Percentiles rank a stretch among this genome's conserved stretches.
Evolutionary conservation across 1,139 yeast genomes (phyloP).

Genomic region (Saccharomyces pastorianus): DNA sequence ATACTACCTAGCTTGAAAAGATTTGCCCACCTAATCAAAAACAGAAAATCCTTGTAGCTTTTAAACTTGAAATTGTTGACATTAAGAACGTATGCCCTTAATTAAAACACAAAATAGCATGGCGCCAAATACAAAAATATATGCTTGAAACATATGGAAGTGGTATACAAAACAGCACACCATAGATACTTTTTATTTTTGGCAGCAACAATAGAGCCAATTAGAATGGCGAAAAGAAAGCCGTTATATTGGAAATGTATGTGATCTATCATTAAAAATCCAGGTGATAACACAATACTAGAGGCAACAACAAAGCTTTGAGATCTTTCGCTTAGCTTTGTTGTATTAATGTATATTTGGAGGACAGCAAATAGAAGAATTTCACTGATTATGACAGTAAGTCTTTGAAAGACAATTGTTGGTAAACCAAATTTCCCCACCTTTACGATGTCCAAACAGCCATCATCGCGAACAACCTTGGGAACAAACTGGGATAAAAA

Average conservation of each 20-base stretch:
- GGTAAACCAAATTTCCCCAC: slow-evolving; percentile 66
- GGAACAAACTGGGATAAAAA: slow-evolving; percentile 67
- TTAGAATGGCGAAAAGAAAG: slow-evolving; percentile 76
- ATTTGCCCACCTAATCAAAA: slow-evolving; percentile 50
- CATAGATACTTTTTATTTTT: slow-evolving; percentile 47
- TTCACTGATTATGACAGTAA: slow-evolving; percentile 75
- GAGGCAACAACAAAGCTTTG: slow-evolving; percentile 67
- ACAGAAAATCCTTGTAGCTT: slow-evolving; percentile 31
- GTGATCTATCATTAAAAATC: slow-evolving; percentile 78
- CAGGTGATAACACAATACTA: slow-evolving; percentile 82
- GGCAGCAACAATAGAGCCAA: slow-evolving; percentile 67
- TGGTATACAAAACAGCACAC: slow-evolving; percentile 69
- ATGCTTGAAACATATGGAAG: slow-evolving; percentile 84
- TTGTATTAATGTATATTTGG: slow-evolving; percentile 59
- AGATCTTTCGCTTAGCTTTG: slow-evolving; percentile 35
- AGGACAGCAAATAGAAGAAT: slow-evolving; percentile 59
- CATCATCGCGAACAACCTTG: slow-evolving; percentile 52
- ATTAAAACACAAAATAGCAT: slow-evolving; percentile 73
- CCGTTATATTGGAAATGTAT: slow-evolving; percentile 95
- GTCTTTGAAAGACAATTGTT: slow-evolving; percentile 73
- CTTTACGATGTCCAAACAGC: slow-evolving; percentile 64
- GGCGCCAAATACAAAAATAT: slow-evolving; percentile 91
- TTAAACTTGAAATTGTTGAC: slow-evolving; percentile 28
- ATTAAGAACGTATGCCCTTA: slow-evolving; percentile 54
- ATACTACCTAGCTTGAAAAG: slow-evolving; percentile 53